These are phyloP conservation scores for Amphichorda felina DNA, from an alignment of 2,329 filamentous ascomycete species.

Conservation along the genomic window DNA sequence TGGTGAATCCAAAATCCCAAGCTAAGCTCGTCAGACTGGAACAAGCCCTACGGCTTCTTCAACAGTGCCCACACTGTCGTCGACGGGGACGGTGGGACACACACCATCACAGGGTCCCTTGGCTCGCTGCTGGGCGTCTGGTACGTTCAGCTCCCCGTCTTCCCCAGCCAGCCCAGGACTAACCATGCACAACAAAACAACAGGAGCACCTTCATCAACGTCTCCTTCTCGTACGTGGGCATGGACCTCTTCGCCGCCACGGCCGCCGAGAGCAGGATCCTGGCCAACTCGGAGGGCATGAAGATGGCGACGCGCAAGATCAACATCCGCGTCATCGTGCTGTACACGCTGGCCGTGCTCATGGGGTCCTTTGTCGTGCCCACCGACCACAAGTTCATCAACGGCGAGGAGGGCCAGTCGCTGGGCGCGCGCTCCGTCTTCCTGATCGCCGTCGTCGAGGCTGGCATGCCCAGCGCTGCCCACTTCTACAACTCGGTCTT, in stretches of 20 bases:
- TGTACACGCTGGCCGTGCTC: conserved; percentile 13
- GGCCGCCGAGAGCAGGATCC: conserved; percentile 20
- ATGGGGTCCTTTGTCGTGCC: conserved; percentile 21
- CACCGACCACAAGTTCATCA: conserved; percentile 24
- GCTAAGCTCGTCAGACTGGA: conserved; percentile 5
- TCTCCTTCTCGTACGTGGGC: conserved; percentile 23
- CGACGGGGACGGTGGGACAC: conserved; percentile 9
- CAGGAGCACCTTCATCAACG: conserved; percentile 22
- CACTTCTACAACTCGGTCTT: conserved; percentile 26
- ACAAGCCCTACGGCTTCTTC: conserved; percentile 23
- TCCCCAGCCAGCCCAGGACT: no score
- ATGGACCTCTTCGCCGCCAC: conserved; percentile 26
- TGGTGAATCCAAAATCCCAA: no score
- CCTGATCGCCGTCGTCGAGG: conserved; percentile 23
- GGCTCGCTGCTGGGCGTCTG: conserved; percentile 25
- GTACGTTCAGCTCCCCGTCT: conserved; percentile 10
- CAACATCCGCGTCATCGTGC: conserved; percentile 20
- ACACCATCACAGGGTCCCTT: conserved; percentile 15
- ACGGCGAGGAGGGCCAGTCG: conserved; percentile 21
- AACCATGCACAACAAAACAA: no score
- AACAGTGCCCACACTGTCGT: conserved; percentile 17
- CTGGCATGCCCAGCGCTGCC: conserved; percentile 19
- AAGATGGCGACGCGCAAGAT: conserved; percentile 27
- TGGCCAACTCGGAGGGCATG: conserved; percentile 23
- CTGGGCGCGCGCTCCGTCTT: conserved; percentile 19